Evolutionary conservation across 31 red algal genomes (phyloP), one percentile per base, ranked within the genome.

Genomic region (Endocladia muricata): DNA sequence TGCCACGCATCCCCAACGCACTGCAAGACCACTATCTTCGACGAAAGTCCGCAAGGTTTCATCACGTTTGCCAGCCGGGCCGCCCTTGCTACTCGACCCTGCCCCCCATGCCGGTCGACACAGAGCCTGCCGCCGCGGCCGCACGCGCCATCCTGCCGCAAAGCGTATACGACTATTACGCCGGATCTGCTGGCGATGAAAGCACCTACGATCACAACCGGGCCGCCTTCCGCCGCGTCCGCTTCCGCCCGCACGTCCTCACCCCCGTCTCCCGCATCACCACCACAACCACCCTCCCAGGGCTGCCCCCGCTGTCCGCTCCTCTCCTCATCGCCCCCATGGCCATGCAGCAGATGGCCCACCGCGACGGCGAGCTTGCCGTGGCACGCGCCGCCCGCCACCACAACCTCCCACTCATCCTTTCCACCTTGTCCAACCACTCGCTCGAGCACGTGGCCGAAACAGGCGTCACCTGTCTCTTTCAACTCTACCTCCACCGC

Each of bases 311-410:
- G 2, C 65, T 78, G 19, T 33, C 70, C 37, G 44, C 74, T 42
- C 94, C 94, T 25, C 41, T 97, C 2, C 41, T 93, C 8, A 59
- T 97, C 23, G 94, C 94, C 4, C 94, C 94, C 40, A 93, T 81
- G 34, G 94, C 89, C 44, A 93, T 93, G 89, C 94, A 97, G 41
- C 34, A 84, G 13, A 93, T 97, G 90, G 83, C 89, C 43, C 94
- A 97, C 55, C 89, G 78, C 19, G 90, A 97, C 39, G 94, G 94
- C 6, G 94, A 97, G 70, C 44, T 83, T 4, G 94, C 90, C 57
- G 76, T 82, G 9, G 94, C 94, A 19, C 74, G 89, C 32, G 94
- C 94, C 30, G 94, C 77, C 1, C 62, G 44, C 1, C 58, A 64
- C 1, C 49, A 43, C 30, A 67, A 68, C 15, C 61, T 83, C 40